Percentiles rank a stretch among this genome's conserved stretches.
phyloP scores from a whole-genome alignment of 2,329 filamentous ascomycete species.

The Talaromyces verruculosus region DNA sequence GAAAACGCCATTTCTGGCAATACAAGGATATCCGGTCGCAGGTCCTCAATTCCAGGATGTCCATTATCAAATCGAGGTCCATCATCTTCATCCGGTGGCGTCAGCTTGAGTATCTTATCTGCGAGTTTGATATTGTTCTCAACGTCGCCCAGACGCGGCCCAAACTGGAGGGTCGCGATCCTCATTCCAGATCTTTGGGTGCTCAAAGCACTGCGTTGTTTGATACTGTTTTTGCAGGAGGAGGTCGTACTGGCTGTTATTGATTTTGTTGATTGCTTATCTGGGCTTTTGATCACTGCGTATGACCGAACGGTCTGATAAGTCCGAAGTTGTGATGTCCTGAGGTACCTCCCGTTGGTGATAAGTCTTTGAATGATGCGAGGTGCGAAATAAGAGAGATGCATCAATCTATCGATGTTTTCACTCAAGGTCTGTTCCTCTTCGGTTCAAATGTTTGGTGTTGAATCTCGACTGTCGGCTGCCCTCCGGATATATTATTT shows the following conservation, averaged over 20 bases:
- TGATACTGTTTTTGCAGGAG: neutral
- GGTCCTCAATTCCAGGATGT: conserved; percentile 26
- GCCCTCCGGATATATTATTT: neutral
- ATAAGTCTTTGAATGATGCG: neutral
- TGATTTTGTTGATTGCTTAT: neutral
- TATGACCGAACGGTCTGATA: neutral
- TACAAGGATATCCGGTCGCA: conserved; percentile 57
- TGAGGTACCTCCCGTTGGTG: neutral
- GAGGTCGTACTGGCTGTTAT: neutral
- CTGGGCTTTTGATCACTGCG: neutral
- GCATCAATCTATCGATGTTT: neutral
- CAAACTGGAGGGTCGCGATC: conserved; percentile 51
- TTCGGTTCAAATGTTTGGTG: neutral
- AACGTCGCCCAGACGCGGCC: conserved; percentile 45
- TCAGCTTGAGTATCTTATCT: conserved; percentile 42
- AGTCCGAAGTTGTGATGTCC: neutral
- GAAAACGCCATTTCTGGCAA: conserved; percentile 64
- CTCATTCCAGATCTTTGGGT: conserved; percentile 35
- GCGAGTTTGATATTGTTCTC: conserved; percentile 47
- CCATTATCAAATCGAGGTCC: neutral
- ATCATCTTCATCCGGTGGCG: neutral
- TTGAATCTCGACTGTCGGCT: neutral
- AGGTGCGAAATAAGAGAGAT: neutral
- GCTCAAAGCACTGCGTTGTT: neutral
- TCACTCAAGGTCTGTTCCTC: no score